Evolutionary conservation across 208 protist species (phyloP).

Genomic region (Naegleria fowleri): DNA sequence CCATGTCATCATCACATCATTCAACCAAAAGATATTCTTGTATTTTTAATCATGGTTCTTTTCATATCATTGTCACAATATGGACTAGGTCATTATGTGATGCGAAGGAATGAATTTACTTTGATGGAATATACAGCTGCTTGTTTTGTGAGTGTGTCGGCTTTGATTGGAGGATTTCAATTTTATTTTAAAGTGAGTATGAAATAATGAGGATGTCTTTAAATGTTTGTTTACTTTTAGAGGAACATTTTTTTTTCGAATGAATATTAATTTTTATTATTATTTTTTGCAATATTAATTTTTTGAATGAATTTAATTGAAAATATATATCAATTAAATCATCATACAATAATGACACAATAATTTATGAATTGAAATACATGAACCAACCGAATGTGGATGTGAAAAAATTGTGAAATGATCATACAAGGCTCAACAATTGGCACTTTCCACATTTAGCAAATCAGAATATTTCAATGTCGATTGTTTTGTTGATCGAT

Average conservation of each 20-base stretch:
- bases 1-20: too few relatives aligned
- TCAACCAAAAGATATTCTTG: not conserved
- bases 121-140: not conserved
- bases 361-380: too few relatives aligned
- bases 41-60: not conserved
- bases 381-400: too few relatives aligned
- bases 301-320: too few relatives aligned
- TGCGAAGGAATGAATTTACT: not conserved
- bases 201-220: too few relatives aligned
- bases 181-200: not conserved
- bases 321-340: too few relatives aligned
- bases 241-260: too few relatives aligned
- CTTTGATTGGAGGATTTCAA: slow-evolving; percentile 1
- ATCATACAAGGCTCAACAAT: not conserved
- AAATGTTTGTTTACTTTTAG: too few relatives aligned
- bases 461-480: not conserved
- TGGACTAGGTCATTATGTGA: not conserved
- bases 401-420: too few relatives aligned
- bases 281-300: too few relatives aligned
- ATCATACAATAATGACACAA: too few relatives aligned
- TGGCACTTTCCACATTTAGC: not conserved
- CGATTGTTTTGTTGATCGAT: not conserved
- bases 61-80: not conserved
- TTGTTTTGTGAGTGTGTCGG: not conserved
- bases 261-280: too few relatives aligned